Evolutionary conservation across 495 filamentous ascomycete genomes (phyloP).

Genomic region (Penicillium arizonense): DNA sequence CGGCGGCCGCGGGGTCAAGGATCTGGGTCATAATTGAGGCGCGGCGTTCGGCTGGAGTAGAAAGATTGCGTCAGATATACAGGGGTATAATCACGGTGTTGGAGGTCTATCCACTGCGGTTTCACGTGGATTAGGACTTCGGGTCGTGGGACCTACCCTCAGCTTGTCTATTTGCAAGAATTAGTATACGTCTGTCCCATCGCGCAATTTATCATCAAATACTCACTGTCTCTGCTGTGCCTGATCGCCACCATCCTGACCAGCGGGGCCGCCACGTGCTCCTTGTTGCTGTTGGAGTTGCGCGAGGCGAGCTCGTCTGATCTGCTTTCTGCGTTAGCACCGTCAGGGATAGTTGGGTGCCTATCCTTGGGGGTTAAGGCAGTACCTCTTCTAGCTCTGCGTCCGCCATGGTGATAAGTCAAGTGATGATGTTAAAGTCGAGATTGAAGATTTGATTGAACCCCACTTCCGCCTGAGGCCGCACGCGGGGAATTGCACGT

Average conservation of each 20-base stretch:
- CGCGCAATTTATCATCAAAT: background rate
- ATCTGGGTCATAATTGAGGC: slow-evolving; percentile 83
- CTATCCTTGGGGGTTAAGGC: background rate
- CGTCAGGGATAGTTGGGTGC: background rate
- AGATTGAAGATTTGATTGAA: slow-evolving; percentile 3
- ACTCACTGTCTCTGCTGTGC: slow-evolving; percentile 64
- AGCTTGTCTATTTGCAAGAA: slow-evolving; percentile 51
- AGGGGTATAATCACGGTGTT: background rate
- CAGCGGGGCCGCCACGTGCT: slow-evolving; percentile 41
- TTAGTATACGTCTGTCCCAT: background rate
- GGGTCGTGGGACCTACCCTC: slow-evolving; percentile 50
- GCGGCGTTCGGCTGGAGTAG: slow-evolving; percentile 47
- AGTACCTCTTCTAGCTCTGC: slow-evolving; percentile 78
- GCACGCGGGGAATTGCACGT: slow-evolving; percentile 19
- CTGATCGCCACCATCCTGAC: slow-evolving; percentile 46
- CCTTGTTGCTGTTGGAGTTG: slow-evolving; percentile 77
- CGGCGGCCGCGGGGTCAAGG: slow-evolving; percentile 88
- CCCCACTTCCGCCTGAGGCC: slow-evolving; percentile 28
- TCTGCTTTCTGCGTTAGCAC: slow-evolving; percentile 47
- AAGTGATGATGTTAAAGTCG: background rate
- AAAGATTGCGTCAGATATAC: slow-evolving; percentile 6
- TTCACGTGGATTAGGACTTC: background rate
- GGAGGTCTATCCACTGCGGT: background rate
- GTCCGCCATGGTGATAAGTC: slow-evolving; percentile 65
- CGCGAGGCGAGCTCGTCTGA: slow-evolving; percentile 83